Evolutionary conservation across 2,329 filamentous ascomycete species (phyloP).

Genomic region (Cyclaneusma minus): DNA sequence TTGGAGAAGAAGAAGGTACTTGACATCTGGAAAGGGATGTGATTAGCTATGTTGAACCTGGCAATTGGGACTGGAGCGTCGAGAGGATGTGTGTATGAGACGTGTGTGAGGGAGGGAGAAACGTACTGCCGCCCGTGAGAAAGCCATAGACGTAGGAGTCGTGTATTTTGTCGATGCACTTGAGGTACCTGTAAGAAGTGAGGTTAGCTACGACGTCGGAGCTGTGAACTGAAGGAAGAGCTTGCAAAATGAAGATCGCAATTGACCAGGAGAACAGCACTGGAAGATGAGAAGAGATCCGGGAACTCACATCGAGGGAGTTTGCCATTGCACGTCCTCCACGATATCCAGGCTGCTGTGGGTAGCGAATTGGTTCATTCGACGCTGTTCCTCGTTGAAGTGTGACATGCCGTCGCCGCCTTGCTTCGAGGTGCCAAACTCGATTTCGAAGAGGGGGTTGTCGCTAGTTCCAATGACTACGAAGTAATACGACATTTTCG

Average conservation of each 20-base stretch:
- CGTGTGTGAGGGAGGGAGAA: slow-evolving; percentile 2
- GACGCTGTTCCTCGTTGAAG: slow-evolving; percentile 75
- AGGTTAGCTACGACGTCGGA: slow-evolving; percentile 1
- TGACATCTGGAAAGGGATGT: slow-evolving; percentile 39
- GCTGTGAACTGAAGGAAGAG: slow-evolving; percentile 1
- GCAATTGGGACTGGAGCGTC: background rate
- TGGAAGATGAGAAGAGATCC: background rate
- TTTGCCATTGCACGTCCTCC: slow-evolving; percentile 91
- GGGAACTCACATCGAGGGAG: slow-evolving; percentile 55
- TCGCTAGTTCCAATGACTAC: slow-evolving; percentile 91
- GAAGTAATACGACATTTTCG: slow-evolving; percentile 92
- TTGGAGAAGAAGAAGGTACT: slow-evolving; percentile 88
- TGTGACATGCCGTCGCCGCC: slow-evolving; percentile 85
- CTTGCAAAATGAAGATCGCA: slow-evolving; percentile 7
- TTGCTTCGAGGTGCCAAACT: slow-evolving; percentile 92
- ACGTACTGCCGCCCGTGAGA: slow-evolving; percentile 62
- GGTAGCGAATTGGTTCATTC: slow-evolving; percentile 95
- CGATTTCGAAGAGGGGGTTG: slow-evolving; percentile 90
- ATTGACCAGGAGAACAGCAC: background rate
- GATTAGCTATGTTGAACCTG: slow-evolving; percentile 1
- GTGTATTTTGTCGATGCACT: slow-evolving; percentile 92
- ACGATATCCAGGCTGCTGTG: slow-evolving; percentile 90
- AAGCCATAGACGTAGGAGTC: slow-evolving; percentile 92
- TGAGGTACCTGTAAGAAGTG: slow-evolving; percentile 58
- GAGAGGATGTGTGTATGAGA: background rate